Percentiles rank a stretch among this genome's conserved stretches.
phyloP scores from a whole-genome alignment of 2,329 filamentous ascomycete genomes.

The Ramularia collo-cygni region DNA sequence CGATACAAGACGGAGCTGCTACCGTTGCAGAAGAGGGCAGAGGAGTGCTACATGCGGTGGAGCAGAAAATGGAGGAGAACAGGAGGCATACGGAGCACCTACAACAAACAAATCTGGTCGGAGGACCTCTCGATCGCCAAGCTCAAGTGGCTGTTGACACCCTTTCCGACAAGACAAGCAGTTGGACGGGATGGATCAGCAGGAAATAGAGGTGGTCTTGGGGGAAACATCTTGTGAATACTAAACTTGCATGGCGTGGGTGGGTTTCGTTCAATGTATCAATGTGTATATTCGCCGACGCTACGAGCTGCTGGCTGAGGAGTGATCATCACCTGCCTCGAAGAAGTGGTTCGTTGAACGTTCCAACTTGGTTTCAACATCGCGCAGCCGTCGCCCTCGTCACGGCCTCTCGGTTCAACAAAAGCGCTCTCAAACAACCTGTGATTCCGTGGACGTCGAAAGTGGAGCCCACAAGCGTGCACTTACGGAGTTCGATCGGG shows the following conservation, averaged over 20 bases:
- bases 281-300: too few relatives aligned
- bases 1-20: slow-evolving; percentile 7
- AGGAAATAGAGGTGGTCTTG: slow-evolving; percentile 16
- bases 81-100: slow-evolving; percentile 24
- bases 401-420: too few relatives aligned
- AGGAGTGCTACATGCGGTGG: slow-evolving; percentile 29
- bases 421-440: too few relatives aligned
- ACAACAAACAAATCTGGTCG: slow-evolving; percentile 24
- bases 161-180: slow-evolving; percentile 33
- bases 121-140: slow-evolving; percentile 42
- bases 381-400: too few relatives aligned
- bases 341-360: too few relatives aligned
- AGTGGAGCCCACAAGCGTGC: too few relatives aligned
- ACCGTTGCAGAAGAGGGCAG: slow-evolving; percentile 18
- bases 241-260: slow-evolving; percentile 10
- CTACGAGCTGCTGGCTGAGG: too few relatives aligned
- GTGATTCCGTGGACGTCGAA: too few relatives aligned
- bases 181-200: slow-evolving; percentile 42
- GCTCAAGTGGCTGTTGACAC: slow-evolving; percentile 35
- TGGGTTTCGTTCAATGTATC: too few relatives aligned
- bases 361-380: too few relatives aligned
- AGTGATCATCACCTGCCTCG: too few relatives aligned
- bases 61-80: slow-evolving; percentile 25
- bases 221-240: slow-evolving; percentile 3
- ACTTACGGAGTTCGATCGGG: too few relatives aligned